phyloP scores from a whole-genome alignment of 148 eudicot genomes.

The Polygonum aviculare region DNA sequence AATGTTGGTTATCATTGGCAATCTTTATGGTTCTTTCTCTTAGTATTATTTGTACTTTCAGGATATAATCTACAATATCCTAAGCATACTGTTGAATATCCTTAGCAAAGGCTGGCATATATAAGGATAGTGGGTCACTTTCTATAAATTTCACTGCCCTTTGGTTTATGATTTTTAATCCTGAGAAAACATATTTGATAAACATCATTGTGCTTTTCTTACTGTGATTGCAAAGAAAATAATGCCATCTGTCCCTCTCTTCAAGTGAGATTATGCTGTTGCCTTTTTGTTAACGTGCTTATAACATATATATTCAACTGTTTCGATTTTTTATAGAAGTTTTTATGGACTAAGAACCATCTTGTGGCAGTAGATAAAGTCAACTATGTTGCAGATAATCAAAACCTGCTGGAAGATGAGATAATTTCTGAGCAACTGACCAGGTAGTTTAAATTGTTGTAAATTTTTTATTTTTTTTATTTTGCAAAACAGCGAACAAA shows the following conservation, averaged over 20 bases:
- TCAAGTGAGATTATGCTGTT: background rate
- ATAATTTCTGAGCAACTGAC: conserved; percentile 95
- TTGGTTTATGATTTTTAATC: background rate
- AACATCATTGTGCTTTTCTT: background rate
- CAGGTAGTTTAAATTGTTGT: conserved; percentile 31
- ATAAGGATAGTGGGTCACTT: background rate
- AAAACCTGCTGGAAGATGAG: conserved; percentile 64
- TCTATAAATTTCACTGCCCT: background rate
- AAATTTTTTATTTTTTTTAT: background rate
- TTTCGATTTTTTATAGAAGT: conserved; percentile 7
- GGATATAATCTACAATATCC: background rate
- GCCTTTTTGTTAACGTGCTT: background rate
- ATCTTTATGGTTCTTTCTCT: background rate
- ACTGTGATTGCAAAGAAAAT: background rate
- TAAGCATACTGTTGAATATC: background rate
- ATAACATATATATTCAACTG: background rate
- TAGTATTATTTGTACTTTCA: background rate
- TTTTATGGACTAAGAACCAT: conserved; percentile 5
- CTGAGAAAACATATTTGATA: background rate
- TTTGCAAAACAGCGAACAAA: background rate
- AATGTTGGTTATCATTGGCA: background rate
- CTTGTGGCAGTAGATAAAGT: conserved; percentile 7
- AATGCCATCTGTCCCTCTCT: background rate
- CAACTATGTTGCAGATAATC: conserved; percentile 19
- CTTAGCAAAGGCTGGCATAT: background rate